Percentiles rank a stretch among this genome's conserved stretches.
These are phyloP conservation scores for Podaxis mareebaensis DNA, from an alignment of 768 basidiomycete species.

Conservation along the genomic window DNA sequence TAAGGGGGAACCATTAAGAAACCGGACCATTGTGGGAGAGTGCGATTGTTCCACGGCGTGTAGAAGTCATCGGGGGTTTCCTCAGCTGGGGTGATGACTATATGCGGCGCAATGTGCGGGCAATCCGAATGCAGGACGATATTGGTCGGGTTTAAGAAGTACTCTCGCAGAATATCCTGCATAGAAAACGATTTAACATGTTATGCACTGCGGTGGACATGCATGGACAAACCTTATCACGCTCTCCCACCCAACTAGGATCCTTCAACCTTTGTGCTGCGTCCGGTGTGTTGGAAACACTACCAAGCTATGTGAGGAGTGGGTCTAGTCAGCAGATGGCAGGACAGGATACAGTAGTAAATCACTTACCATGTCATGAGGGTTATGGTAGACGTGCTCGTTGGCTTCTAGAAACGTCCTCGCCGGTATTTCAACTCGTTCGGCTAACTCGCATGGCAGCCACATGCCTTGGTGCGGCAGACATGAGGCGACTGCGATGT, in stretches of 20 bases:
- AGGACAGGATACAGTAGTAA: not conserved
- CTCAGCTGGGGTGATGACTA: conserved; percentile 52
- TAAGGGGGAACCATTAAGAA: conserved; percentile 37
- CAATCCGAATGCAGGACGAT: conserved; percentile 45
- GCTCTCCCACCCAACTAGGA: conserved; percentile 7
- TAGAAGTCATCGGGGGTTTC: conserved; percentile 36
- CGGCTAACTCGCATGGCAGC: conserved; percentile 5
- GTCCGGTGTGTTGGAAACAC: conserved; percentile 7
- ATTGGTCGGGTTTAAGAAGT: conserved; percentile 30
- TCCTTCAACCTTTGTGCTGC: conserved; percentile 5
- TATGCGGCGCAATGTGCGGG: conserved; percentile 45
- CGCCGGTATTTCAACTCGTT: conserved; percentile 12
- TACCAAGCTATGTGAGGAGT: conserved; percentile 19
- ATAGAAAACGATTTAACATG: not conserved
- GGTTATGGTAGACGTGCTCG: conserved; percentile 13
- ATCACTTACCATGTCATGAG: conserved; percentile 23
- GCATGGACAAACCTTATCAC: conserved; percentile 12
- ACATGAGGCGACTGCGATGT: conserved; percentile 18
- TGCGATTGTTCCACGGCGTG: conserved; percentile 36
- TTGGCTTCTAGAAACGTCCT: conserved; percentile 3
- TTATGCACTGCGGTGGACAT: conserved; percentile 7
- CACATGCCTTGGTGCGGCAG: conserved; percentile 18
- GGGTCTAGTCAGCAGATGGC: not conserved
- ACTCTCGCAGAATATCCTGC: conserved; percentile 29
- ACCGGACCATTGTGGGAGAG: conserved; percentile 33